Conservation (phyloP, 257 asterid species). For the Solanum dulcamara region DNA sequence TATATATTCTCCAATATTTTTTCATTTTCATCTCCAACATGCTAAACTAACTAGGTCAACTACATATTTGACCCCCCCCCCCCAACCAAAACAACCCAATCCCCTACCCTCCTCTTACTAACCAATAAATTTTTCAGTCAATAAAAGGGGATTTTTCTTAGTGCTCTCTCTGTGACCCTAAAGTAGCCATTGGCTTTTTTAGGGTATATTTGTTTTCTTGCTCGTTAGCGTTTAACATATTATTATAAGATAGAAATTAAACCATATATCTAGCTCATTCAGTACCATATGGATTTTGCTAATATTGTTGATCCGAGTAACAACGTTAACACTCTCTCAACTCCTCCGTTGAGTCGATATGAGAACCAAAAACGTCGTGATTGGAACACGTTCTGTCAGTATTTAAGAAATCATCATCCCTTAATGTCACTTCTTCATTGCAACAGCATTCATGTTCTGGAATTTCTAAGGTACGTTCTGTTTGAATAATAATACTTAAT, state of each 20-base stretch:
- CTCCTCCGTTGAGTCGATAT: constrained; percentile 16
- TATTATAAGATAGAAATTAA: neutral
- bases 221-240: neutral
- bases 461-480: constrained; percentile 5
- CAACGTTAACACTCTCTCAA: neutral
- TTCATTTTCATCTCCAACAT: no score
- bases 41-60: neutral
- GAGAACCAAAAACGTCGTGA: constrained; percentile 34
- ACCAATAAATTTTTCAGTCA: neutral
- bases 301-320: neutral
- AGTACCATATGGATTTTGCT: constrained; percentile 10
- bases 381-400: constrained; percentile 35
- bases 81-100: fast-evolving
- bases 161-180: neutral
- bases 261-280: neutral
- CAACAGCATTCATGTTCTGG: constrained; percentile 14
- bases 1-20: no score
- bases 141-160: neutral
- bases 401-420: constrained; percentile 15
- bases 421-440: constrained; percentile 10
- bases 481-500: neutral
- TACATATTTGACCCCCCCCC: neutral
- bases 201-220: neutral
- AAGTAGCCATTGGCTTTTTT: neutral
- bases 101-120: neutral